These are phyloP conservation scores for Novymonas esmeraldas DNA, from an alignment of 208 protist genomes.

Conservation along the genomic window DNA sequence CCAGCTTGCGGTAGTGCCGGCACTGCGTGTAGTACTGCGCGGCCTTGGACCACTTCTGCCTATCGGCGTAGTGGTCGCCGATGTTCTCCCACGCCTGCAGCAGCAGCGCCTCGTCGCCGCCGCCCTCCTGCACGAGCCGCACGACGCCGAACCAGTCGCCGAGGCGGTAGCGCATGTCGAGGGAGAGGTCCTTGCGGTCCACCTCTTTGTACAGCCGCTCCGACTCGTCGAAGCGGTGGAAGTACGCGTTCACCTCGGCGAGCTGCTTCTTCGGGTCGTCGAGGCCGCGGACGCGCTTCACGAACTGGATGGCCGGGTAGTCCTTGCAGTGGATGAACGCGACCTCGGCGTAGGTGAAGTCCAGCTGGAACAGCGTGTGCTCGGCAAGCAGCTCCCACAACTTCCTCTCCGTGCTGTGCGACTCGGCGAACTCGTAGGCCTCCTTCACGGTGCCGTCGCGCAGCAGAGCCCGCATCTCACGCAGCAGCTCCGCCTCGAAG, in stretches of 20 bases:
- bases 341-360: conserved; percentile 92
- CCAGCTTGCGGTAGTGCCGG: conserved; percentile 88
- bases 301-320: conserved; percentile 97
- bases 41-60: conserved; percentile 95
- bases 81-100: conserved; percentile 92
- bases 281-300: conserved; percentile 92
- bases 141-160: conserved; percentile 97
- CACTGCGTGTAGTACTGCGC: conserved; percentile 95
- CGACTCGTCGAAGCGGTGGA: conserved; percentile 95
- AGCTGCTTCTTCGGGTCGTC: conserved; percentile 95
- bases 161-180: conserved; percentile 91
- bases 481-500: conserved; percentile 90
- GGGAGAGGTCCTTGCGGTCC: conserved; percentile 95
- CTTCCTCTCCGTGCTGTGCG: conserved; percentile 81
- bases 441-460: conserved; percentile 78
- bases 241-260: conserved; percentile 97
- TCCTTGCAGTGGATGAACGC: conserved; percentile 95
- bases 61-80: conserved; percentile 95
- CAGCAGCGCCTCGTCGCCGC: conserved; percentile 92
- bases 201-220: conserved; percentile 96
- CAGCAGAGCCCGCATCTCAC: conserved; percentile 84
- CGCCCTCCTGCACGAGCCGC: conserved; percentile 91
- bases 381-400: conserved; percentile 96
- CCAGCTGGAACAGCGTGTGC: conserved; percentile 81
- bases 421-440: conserved; percentile 92